Conservation (phyloP, 306 rosid species). For the Vigna mungo region DNA sequence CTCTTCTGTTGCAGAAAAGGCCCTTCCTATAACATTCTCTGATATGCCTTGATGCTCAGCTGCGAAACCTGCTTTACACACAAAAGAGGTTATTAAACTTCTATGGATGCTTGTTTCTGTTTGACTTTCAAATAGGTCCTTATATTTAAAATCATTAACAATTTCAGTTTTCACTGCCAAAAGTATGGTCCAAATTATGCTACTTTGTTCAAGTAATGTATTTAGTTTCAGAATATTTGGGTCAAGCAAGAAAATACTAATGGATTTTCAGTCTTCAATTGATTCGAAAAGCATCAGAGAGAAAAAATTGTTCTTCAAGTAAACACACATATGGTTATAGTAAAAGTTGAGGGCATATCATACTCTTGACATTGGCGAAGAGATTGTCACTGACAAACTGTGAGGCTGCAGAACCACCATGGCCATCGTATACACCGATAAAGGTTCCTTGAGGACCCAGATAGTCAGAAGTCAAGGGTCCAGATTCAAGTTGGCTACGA, state of each 20-base stretch:
- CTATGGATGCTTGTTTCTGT: not conserved
- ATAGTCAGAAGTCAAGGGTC: conserved; percentile 61
- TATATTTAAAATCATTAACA: not conserved
- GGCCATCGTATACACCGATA: conserved; percentile 85
- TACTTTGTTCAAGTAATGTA: not conserved
- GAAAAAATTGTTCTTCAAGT: not conserved
- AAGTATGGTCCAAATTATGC: not conserved
- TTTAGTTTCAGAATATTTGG: conserved; percentile 15
- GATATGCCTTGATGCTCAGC: conserved; percentile 65
- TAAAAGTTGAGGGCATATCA: conserved; percentile 50
- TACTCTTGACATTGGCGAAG: conserved; percentile 78
- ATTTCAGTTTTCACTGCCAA: not conserved
- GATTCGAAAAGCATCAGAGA: conserved; percentile 14
- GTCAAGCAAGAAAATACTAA: not conserved
- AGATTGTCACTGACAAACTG: conserved; percentile 72
- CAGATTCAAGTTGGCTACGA: conserved; percentile 81
- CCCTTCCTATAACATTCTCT: conserved; percentile 67
- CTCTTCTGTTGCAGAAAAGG: conserved; percentile 77
- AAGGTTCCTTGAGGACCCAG: conserved; percentile 76
- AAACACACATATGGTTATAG: not conserved
- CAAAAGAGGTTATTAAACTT: not conserved
- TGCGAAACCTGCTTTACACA: conserved; percentile 60
- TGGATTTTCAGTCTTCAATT: conserved; percentile 10
- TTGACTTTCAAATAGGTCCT: not conserved
- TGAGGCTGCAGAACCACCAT: conserved; percentile 85